Evolutionary conservation across 108 stramenopile species (phyloP), one percentile per base, ranked within the genome.

Genomic region (Discostella stelligeroides): DNA sequence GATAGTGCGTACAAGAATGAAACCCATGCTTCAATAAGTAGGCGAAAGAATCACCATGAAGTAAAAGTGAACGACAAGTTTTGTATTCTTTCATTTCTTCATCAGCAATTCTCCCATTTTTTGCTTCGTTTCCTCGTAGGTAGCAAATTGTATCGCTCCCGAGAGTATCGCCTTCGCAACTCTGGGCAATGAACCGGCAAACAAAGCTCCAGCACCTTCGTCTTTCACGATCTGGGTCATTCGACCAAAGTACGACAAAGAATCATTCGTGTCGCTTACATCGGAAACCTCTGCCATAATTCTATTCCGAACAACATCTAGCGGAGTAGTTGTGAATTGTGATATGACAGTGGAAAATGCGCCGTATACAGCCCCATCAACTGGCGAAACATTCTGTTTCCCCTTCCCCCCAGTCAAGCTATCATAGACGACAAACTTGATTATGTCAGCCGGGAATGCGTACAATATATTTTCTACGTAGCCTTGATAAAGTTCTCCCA

Each of bases 111-210:
- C 40, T 46, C 27, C 47, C 37, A 94, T 88, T 21, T 74, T 72
- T 65, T 86, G 83, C 73, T 94, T 94, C 13, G 89, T 94, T 70
- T 91, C 92, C 66, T 94, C 92, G 71, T 94, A 94, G 2, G 92
- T 89, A 13, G 89, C 92, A 67, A 94, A 94, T 74, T 94, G 92
- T 51, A 90, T 82, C 2, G 92, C 92, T 29, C 92, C 92, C 57
- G 89, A 90, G 18, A 93, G 56, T 57, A 93, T 60, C 0, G 92
- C 92, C 66, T 93, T 93, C 28, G 82, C 85, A 14, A 93, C 82
- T 28, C 89, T 60, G 28, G 92, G 92, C 41, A 58, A 73, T 10
- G 85, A 69, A 9, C 92, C 92, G 7, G 87, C 85, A 84, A 93
- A 93, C 47, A 89, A 63, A 42, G 80, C 92, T 23, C 46, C 49